phyloP scores from a whole-genome alignment of 129 eudicot species.

The sunflower (Helianthus annuus) region DNA sequence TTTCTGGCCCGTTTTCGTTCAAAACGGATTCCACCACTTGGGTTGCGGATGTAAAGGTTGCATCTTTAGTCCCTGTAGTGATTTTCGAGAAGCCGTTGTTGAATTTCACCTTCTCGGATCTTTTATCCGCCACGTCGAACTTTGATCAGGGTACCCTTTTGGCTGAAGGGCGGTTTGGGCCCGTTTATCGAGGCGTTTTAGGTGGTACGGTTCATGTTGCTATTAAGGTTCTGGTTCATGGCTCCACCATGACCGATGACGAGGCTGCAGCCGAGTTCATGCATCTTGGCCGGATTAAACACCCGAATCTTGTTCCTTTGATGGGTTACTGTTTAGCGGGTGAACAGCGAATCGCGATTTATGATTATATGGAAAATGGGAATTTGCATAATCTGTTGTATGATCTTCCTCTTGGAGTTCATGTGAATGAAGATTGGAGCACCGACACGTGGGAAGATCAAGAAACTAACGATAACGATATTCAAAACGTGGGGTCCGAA shows the following conservation, averaged over 20 bases:
- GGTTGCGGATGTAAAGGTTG: constrained; percentile 81
- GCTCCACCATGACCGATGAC: constrained; percentile 69
- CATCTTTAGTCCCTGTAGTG: constrained; percentile 68
- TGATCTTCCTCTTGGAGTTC: constrained; percentile 73
- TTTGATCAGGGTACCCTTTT: constrained; percentile 65
- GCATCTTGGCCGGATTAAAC: constrained; percentile 66
- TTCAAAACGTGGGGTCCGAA: constrained; percentile 55
- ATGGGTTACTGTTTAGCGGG: constrained; percentile 84
- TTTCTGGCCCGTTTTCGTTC: constrained; percentile 85
- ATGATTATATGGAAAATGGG: constrained; percentile 79
- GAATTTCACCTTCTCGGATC: constrained; percentile 75
- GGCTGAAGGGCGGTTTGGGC: constrained; percentile 81
- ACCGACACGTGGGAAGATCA: constrained; percentile 69
- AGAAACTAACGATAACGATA: constrained; percentile 35
- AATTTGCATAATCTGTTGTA: constrained; percentile 68
- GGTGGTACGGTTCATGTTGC: constrained; percentile 75
- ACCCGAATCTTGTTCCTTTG: constrained; percentile 72
- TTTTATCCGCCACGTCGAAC: constrained; percentile 73
- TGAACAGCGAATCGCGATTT: constrained; percentile 68
- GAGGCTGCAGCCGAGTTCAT: constrained; percentile 81
- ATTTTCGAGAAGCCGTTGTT: constrained; percentile 86
- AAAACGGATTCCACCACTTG: constrained; percentile 85
- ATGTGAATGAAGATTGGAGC: constrained; percentile 72
- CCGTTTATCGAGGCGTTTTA: constrained; percentile 68
- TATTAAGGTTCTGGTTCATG: constrained; percentile 70